Base-by-base conservation (phyloP, 1,284 basidiomycete species). In the Ceratobasidium sp. region DNA sequence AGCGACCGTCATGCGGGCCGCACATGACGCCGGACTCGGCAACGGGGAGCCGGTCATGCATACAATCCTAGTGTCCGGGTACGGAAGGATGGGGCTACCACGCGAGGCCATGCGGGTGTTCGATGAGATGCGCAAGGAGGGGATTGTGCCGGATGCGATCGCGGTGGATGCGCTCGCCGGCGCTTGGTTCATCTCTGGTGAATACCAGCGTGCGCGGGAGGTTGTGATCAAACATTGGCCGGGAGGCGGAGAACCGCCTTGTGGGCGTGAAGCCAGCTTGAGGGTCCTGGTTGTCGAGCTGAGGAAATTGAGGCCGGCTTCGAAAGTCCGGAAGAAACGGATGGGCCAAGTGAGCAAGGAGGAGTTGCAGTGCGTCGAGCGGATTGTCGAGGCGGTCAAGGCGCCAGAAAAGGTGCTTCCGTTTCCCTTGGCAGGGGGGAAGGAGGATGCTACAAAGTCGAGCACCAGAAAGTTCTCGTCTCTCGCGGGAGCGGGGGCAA, bases 51-150 rank as follows among this genome's bases (percentile, higher is more conserved):
- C 66, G 2, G 66, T 70, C 23, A 58, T 70, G 66, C 28, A 70
- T 21, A 73, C 71, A 4, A 72, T 74, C 44, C 66, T 74, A 3
- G 62, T 74, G 28, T 36, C 51, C 54, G 73, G 71, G 28, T 74
- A 73, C 36, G 72, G 63, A 44, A 63, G 66, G 9, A 70, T 74
- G 28, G 64, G 63, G 25, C 48, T 56, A 5, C 73, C 73, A 14
- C 56, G 48, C n/a, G 40, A 69, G 25, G 62, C 73, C 28, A 49
- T 53, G 16, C 64, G 53, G 5, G 59, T 61, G 1, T 71, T 73
- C 42, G 59, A 63, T 7, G 64, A 71, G 46, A 72, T 74, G 72
- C n/a, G 66, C 30, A 44, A 51, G 18, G 56, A 59, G 23, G 59
- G 59, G 3, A 53, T 74, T n/a, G 60, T 36, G 59, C 72, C 73